Evolutionary conservation across 345 rosid species (phyloP), one percentile per base, ranked within the genome.

Genomic region (Cardamine occulta): DNA sequence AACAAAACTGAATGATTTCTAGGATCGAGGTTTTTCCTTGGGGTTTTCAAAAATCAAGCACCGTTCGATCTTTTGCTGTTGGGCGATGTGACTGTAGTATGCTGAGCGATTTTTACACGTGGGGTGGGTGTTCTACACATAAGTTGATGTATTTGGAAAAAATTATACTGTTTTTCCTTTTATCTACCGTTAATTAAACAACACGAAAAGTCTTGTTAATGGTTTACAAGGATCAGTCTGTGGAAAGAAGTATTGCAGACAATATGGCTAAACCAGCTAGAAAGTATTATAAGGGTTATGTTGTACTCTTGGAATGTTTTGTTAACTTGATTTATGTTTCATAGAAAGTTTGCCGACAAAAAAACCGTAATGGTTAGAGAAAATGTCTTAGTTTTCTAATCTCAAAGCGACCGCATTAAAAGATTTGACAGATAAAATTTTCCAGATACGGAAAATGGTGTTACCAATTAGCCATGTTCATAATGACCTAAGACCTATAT

Each of bases 51-150:
- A 54, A 61, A 39, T 29, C 45, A 51, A 59, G 63, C 63, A 68
- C 74, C 79, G 68, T 61, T 61, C 63, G 68, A 75, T 59, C 62
- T 67, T 66, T 49, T 60, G 74, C 17, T 18, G 45, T 56, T 66
- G n/a, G n/a, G 4, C 14, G 72, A 74, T 66, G 66, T 66, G 78
- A 57, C 59, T 59, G 55, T 67, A 35, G 62, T 18, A 49, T 59
- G 26, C 13, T 4, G 12, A 67, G 8, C 13, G 54, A 58, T 66
- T 23, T 23, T 67, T 32, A 67, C 67, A 75, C 79, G 68, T 75
- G 73, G 21, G 73, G 62, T 75, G 73, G 49, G 8, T 37, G 52
- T 34, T 61, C 14, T 14, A 44, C 21, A 55, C 60, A 8, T 8
- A 14, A 7, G 15, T 56, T 55, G 10, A 47, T 47, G 52, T 13